Base-by-base conservation (phyloP, 2,329 filamentous ascomycete species). In the Venturia nashicola region DNA sequence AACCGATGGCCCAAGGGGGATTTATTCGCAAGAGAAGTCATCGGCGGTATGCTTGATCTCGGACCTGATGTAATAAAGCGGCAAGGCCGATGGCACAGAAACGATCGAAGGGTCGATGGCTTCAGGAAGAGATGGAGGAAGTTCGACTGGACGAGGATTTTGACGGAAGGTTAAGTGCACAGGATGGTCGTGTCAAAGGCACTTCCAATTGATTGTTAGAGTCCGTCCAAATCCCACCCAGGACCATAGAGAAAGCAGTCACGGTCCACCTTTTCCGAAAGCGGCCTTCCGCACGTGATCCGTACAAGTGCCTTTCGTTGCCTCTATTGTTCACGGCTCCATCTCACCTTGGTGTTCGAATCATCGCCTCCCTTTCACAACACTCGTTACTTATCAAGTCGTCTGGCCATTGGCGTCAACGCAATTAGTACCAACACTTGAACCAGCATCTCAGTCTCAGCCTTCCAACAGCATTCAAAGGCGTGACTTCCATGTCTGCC, bases 41-140 rank as follows among this genome's bases (percentile, higher is more conserved):
- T 99, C 44, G 94, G 91, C 0, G 94, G 93, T 2, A 97, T 99
- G 86, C 76, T 97, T 62, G 92, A 95, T 74, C 81, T 84, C 32
- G 90, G 86, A 67, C 85, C 89, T 2, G 87, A 95, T 68, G 80
- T 95, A 16, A 87, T 96, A 68, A 97, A 94, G 81, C 89, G 86
- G 74, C 92, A 97, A 76, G 94, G 93, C 0, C 80, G 87, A 65
- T 99, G 94, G 94, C 81, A 80, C 18, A 84, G 83, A 72, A 83
- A 82, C 3, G 88, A 88, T 69, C 73, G 78, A 43, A 81, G 93
- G 68, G 79, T 89, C 0, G 91, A 93, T 2, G 84, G 79, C 2
- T 99, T 95, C 71, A 87, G 84, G 78, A 93, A 87, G 78, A 81
- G 84, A 57, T 99, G 94, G 94, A 84, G 84, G 69, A 91, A 91